Evolutionary conservation across 805 yeast genomes (phyloP), one percentile per base, ranked within the genome.

Genomic region (Kuraishia hungarica): DNA sequence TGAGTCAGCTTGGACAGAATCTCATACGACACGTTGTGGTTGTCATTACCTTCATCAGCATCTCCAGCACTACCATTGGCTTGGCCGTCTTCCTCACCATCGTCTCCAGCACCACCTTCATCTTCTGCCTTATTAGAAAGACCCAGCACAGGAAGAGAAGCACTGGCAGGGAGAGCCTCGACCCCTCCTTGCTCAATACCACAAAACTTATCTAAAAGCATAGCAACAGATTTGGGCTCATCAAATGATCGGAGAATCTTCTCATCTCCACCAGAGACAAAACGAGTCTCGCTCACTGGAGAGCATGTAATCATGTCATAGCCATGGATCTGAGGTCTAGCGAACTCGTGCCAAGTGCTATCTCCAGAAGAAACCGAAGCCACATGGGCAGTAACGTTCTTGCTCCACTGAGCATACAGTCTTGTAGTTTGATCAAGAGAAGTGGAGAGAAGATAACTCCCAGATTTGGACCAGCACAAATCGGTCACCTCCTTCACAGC

Each of bases 261-360:
- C 65, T 94, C 99, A 66, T 96, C 99, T 51, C 97, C 98, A 17
- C 92, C 98, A 54, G 97, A 89, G 2, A 92, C 87, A 72, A 89
- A 93, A 59, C 79, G 73, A 0, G 87, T 75, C 52, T 75, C 70
- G 19, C 80, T 70, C 15, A 94, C 68, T 13, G 86, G 76, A 46
- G 84, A 81, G 7, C 88, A 74, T 60, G 96, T 84, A 46, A 89
- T 78, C 97, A 94, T 91, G 65, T 94, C 98, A 66, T 90, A 94
- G 8, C 99, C 99, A 68, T 94, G 99, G 59, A 94, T 94, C 69
- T 94, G 99, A 0, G 99, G 98, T 61, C 99, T 80, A 1, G 97
- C 89, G 68, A 94, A 86, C 68, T 94, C 99, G 65, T 86, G 86
- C 96, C 97, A 91, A 1, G 84, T 74, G 7, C 60, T 56, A 1